Conservation (phyloP, 768 basidiomycete species). For the Pisolithus tinctorius region DNA sequence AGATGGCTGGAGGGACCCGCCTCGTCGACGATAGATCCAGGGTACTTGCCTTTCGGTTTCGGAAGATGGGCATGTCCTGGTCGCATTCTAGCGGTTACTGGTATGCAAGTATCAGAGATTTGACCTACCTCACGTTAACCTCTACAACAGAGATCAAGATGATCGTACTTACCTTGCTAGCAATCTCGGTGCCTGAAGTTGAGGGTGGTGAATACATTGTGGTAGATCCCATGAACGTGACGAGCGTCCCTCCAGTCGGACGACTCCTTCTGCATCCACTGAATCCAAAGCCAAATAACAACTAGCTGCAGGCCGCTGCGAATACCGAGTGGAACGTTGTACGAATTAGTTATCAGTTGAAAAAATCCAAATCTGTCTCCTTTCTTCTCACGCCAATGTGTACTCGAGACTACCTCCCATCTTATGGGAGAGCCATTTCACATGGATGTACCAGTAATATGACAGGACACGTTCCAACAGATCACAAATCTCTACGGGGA, state of each 20-base stretch:
- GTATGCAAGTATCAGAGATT: conserved; percentile 9
- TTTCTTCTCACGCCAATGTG: too few relatives aligned
- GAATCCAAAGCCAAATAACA: too few relatives aligned
- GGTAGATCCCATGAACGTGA: conserved; percentile 27
- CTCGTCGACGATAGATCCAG: conserved; percentile 25
- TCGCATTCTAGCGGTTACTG: conserved; percentile 25
- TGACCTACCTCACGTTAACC: too few relatives aligned
- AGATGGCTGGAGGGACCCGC: conserved; percentile 20
- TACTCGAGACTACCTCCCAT: too few relatives aligned
- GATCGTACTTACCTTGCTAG: conserved; percentile 26
- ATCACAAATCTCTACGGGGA: neutral
- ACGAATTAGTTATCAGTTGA: too few relatives aligned
- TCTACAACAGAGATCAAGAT: conserved; percentile 16
- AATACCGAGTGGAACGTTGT: too few relatives aligned
- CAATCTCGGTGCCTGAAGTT: conserved; percentile 23
- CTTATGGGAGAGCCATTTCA: too few relatives aligned
- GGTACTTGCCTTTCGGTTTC: conserved; percentile 28
- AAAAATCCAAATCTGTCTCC: too few relatives aligned
- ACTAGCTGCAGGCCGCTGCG: too few relatives aligned
- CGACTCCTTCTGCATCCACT: neutral
- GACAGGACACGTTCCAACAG: too few relatives aligned
- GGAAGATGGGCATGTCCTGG: conserved; percentile 31
- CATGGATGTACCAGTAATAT: too few relatives aligned
- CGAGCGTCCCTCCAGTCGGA: conserved; percentile 15
- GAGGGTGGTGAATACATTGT: conserved; percentile 25